Percentiles rank a stretch among this genome's conserved stretches.
Evolutionary conservation across 2,329 filamentous ascomycete species (phyloP).

Genomic region (Acephala macrosclerotiorum): DNA sequence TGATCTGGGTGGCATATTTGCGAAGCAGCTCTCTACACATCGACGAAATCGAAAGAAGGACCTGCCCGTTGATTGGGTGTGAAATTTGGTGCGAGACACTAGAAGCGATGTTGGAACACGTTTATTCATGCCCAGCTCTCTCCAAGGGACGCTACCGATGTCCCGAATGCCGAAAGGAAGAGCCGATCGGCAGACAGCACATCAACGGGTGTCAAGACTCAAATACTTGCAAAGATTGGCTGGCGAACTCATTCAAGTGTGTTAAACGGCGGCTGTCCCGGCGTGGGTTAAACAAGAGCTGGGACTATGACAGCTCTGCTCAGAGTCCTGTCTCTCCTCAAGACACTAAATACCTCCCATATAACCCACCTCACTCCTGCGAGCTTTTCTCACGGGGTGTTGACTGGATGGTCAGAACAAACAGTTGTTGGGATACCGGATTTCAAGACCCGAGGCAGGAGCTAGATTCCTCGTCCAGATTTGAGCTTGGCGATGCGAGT

Average conservation of each 20-base stretch:
- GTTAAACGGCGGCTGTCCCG: background rate
- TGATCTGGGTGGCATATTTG: constrained; percentile 1
- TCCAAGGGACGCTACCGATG: constrained; percentile 3
- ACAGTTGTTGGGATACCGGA: too few relatives aligned
- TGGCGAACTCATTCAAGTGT: background rate
- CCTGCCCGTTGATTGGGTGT: background rate
- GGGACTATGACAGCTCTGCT: too few relatives aligned
- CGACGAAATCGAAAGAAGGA: background rate
- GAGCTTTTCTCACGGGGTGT: too few relatives aligned
- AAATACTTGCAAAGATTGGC: too few relatives aligned
- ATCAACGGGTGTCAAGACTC: constrained; percentile 1
- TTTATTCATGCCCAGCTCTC: background rate
- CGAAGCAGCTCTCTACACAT: background rate
- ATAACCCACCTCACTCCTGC: too few relatives aligned
- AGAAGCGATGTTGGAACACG: background rate
- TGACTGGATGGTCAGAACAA: too few relatives aligned
- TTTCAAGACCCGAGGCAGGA: too few relatives aligned
- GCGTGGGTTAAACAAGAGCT: too few relatives aligned
- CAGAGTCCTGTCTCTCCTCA: too few relatives aligned
- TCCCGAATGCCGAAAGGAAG: background rate
- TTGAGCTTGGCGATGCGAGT: too few relatives aligned
- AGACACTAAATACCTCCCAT: too few relatives aligned
- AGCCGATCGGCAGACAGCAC: constrained; percentile 3
- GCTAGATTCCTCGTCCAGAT: too few relatives aligned
- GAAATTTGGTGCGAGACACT: constrained; percentile 1